Percentiles rank a stretch among this genome's conserved stretches.
phyloP scores from a whole-genome alignment of 2,329 filamentous ascomycete species.

The Zymoseptoria crescenta region DNA sequence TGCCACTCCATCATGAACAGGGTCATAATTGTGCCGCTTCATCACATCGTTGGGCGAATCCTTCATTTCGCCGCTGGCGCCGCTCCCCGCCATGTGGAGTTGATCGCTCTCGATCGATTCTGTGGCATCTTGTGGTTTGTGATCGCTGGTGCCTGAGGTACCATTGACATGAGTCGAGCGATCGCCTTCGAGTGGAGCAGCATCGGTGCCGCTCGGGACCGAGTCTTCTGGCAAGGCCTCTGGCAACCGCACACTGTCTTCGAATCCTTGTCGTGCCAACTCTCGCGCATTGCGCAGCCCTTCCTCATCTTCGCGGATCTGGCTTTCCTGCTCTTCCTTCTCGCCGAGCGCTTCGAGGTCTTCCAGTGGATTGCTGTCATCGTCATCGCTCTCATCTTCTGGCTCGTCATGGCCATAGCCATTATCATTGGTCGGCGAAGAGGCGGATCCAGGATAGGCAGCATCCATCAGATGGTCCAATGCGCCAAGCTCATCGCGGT shows the following conservation, averaged over 20 bases:
- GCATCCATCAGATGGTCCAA: constrained; percentile 26
- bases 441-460: constrained; percentile 7
- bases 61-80: not conserved
- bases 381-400: constrained; percentile 25
- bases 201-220: not conserved
- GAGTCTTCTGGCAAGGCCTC: not conserved
- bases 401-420: constrained; percentile 19
- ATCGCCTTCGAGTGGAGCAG: not conserved
- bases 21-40: constrained; percentile 8
- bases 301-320: constrained; percentile 24
- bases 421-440: constrained; percentile 9
- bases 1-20: constrained; percentile 7
- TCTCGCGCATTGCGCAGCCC: constrained; percentile 25
- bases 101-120: not conserved
- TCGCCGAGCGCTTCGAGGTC: constrained; percentile 28
- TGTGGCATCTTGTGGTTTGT: not conserved
- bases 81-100: not conserved
- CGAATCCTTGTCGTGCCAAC: constrained; percentile 24
- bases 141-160: not conserved
- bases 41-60: not conserved
- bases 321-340: constrained; percentile 26
- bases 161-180: not conserved
- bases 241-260: constrained; percentile 10
- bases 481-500: constrained; percentile 54
- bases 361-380: constrained; percentile 30